Evolutionary conservation across 495 filamentous ascomycete genomes (phyloP), one percentile per base, ranked within the genome.

Genomic region (Monascus purpureus): DNA sequence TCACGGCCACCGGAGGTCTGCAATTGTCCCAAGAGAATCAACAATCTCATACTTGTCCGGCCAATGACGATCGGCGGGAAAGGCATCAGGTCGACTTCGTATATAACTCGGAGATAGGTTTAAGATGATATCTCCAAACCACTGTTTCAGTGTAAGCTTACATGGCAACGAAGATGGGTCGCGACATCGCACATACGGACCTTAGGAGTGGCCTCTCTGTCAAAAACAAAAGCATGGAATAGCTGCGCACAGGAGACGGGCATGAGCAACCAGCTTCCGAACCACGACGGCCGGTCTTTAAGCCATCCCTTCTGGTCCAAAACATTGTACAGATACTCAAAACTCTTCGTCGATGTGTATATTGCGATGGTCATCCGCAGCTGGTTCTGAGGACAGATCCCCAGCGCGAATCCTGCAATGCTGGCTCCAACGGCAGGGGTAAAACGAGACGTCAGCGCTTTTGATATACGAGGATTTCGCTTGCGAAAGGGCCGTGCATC

Each of bases 251-350:
- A 82, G 8, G 85, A 77, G n/a, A 92, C 47, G 1, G 90, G 90
- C 68, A 94, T 87, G 45, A 96, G 58, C 67, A 96, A 63, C 88
- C 88, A 96, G 49, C 84, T 93, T 14, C 88, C 90, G 65, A 85
- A 88, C 90, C 90, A 97, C 73, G 69, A 70, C 5, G 85, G 80
- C 38, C 70, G 61, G 25, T 76, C 68, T 61, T 72, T 75, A 32
- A 94, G 65, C 63, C 73, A 80, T 5, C 88, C 88, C 39, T 80
- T 73, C 23, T 79, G 72, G 43, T 94, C 85, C 9, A 80, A 58
- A 3, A 72, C 63, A 51, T 93, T 93, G 60, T 86, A 97, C 16
- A 77, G 63, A 45, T 82, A 90, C 53, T 97, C 90, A 34, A 87
- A 57, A 5, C 83, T 79, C 20, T 80, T 72, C 31, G 84, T 83